These are phyloP conservation scores for Cephalotrichum gorgonifer DNA, from an alignment of 2,329 filamentous ascomycete species.

Conservation along the genomic window DNA sequence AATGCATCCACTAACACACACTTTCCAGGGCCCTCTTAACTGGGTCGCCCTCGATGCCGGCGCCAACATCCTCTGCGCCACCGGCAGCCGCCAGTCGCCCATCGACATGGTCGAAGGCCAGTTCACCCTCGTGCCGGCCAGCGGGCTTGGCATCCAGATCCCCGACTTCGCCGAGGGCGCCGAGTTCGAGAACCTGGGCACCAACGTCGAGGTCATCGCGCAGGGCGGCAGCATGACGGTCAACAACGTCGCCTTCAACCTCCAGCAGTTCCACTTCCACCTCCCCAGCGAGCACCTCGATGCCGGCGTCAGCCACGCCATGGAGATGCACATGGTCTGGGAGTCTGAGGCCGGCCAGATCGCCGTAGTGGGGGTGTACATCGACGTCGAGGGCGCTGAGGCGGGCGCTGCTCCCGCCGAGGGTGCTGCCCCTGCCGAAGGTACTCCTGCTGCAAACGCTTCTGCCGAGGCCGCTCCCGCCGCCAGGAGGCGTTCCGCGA, in stretches of 20 bases:
- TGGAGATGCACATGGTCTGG: slow-evolving; percentile 32
- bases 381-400: slow-evolving; percentile 23
- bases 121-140: slow-evolving; percentile 10
- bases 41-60: slow-evolving; percentile 34
- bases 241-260: slow-evolving; percentile 25
- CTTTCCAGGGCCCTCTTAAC: slow-evolving; percentile 34
- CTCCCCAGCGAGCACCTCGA: slow-evolving; percentile 49
- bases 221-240: slow-evolving; percentile 30
- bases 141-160: slow-evolving; percentile 13
- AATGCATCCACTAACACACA: no score
- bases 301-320: slow-evolving; percentile 25
- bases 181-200: slow-evolving; percentile 40
- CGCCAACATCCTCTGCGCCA: slow-evolving; percentile 34
- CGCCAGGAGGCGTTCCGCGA: slow-evolving; percentile 4
- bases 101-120: slow-evolving; percentile 32
- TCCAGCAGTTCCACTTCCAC: slow-evolving; percentile 51
- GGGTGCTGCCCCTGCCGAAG: background rate
- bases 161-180: slow-evolving; percentile 23
- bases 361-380: slow-evolving; percentile 32
- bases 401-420: slow-evolving; percentile 2
- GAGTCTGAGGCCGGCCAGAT: slow-evolving; percentile 19
- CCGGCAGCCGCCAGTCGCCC: slow-evolving; percentile 43
- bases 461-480: background rate
- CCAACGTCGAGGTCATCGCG: slow-evolving; percentile 34
- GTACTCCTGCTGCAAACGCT: background rate